Evolutionary conservation across 768 basidiomycete species (phyloP).

Genomic region (Nevesoporus exiguus): DNA sequence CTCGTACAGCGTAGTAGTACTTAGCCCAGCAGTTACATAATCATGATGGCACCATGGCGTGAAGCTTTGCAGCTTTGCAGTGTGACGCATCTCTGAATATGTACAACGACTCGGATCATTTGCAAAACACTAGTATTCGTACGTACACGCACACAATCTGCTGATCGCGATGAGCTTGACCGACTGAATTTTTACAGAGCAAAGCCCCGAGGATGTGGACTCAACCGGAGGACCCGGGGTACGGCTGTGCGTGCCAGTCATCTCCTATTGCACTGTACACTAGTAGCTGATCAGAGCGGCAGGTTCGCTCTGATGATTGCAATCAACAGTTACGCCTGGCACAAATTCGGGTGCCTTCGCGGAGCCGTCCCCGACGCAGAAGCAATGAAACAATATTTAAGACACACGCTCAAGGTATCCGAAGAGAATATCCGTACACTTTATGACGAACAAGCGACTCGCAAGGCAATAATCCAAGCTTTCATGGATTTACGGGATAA

Average conservation of each 20-base stretch:
- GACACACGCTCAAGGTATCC: slow-evolving; percentile 29
- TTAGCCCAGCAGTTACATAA: too few relatives aligned
- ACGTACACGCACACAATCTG: too few relatives aligned
- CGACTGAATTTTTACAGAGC: not conserved
- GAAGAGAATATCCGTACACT: slow-evolving; percentile 34
- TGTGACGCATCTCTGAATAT: too few relatives aligned
- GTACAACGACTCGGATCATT: too few relatives aligned
- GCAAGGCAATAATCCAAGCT: slow-evolving; percentile 32
- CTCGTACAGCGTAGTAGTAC: too few relatives aligned
- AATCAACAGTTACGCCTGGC: slow-evolving; percentile 36
- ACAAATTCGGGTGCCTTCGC: slow-evolving; percentile 24
- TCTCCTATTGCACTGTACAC: not conserved
- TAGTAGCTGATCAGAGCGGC: not conserved
- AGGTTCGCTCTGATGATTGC: slow-evolving; percentile 42
- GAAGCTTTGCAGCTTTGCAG: too few relatives aligned
- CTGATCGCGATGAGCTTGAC: not conserved
- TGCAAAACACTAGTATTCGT: too few relatives aligned
- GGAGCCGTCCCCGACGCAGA: slow-evolving; percentile 34
- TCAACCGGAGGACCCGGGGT: not conserved
- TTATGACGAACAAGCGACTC: slow-evolving; percentile 37
- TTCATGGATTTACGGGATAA: slow-evolving; percentile 25
- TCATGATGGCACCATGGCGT: too few relatives aligned
- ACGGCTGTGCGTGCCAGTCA: not conserved
- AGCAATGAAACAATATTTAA: slow-evolving; percentile 34
- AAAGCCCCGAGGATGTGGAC: not conserved